Conservation (phyloP, 441 rosid genomes). For the Syzygium malaccense region DNA sequence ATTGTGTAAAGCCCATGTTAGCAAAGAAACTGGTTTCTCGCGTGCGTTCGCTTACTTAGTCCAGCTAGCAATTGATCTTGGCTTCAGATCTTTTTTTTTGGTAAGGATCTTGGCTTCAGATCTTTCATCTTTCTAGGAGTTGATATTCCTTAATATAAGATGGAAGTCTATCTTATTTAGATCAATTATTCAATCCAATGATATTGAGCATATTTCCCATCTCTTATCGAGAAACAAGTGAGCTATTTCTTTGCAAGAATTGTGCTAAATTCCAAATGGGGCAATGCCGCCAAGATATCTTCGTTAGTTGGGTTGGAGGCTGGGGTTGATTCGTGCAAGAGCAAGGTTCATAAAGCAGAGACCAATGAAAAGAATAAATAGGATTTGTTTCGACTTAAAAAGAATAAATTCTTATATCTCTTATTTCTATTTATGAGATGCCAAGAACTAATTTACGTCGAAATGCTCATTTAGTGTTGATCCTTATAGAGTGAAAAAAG, state of each 20-base stretch:
- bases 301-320: background rate
- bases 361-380: background rate
- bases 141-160: background rate
- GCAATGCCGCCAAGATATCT: accelerated
- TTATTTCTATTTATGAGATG: background rate
- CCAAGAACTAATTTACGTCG: accelerated
- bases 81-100: background rate
- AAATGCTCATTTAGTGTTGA: background rate
- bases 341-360: too few species aligned
- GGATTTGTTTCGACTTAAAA: background rate
- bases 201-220: background rate
- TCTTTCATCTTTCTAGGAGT: background rate
- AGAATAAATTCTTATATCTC: background rate
- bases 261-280: background rate
- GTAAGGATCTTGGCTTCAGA: background rate
- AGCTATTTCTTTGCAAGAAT: background rate
- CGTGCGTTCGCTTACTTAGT: background rate
- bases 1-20: background rate
- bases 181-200: background rate
- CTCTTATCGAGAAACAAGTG: background rate
- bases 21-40: background rate
- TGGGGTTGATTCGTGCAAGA: background rate
- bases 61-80: accelerated
- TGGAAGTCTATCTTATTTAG: background rate
- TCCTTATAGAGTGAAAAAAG: background rate